These are phyloP conservation scores for Penicillium sclerotiorum DNA, from an alignment of 2,329 filamentous ascomycete species.

Conservation along the genomic window DNA sequence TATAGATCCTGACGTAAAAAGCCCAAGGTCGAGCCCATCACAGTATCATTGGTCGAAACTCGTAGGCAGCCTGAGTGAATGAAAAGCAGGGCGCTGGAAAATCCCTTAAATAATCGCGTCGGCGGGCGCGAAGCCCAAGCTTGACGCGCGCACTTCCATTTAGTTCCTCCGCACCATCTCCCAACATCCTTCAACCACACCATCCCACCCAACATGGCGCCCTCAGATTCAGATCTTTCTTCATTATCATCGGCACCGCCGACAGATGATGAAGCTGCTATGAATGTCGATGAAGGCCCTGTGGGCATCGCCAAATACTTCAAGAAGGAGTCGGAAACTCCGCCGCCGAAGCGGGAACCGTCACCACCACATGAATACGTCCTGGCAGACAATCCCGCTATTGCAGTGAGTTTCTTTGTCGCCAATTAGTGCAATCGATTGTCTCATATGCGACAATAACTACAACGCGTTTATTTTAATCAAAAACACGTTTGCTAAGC, in stretches of 20 bases:
- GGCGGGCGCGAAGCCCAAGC: constrained; percentile 17
- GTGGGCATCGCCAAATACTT: constrained; percentile 52
- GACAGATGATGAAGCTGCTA: constrained; percentile 59
- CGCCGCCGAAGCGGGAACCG: constrained; percentile 76
- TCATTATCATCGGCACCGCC: constrained; percentile 62
- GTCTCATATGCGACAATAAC: constrained; percentile 17
- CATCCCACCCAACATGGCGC: constrained; percentile 43
- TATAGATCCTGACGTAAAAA: neutral
- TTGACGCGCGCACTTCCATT: constrained; percentile 28
- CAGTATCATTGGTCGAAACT: neutral
- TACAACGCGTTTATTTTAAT: constrained; percentile 32
- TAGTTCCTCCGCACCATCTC: constrained; percentile 34
- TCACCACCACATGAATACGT: constrained; percentile 91
- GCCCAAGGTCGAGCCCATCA: no score
- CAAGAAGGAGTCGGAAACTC: constrained; percentile 53
- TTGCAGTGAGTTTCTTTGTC: constrained; percentile 70
- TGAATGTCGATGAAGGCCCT: constrained; percentile 43
- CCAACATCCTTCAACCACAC: constrained; percentile 4
- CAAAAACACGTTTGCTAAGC: constrained; percentile 37
- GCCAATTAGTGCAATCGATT: constrained; percentile 1
- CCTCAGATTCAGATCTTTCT: constrained; percentile 61
- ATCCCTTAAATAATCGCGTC: constrained; percentile 13
- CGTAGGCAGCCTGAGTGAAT: no score
- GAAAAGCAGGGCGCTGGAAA: constrained; percentile 3
- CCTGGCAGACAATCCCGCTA: constrained; percentile 85